Evolutionary conservation across 2,329 filamentous ascomycete genomes (phyloP).

Genomic region (Leptoxyphium fumago): DNA sequence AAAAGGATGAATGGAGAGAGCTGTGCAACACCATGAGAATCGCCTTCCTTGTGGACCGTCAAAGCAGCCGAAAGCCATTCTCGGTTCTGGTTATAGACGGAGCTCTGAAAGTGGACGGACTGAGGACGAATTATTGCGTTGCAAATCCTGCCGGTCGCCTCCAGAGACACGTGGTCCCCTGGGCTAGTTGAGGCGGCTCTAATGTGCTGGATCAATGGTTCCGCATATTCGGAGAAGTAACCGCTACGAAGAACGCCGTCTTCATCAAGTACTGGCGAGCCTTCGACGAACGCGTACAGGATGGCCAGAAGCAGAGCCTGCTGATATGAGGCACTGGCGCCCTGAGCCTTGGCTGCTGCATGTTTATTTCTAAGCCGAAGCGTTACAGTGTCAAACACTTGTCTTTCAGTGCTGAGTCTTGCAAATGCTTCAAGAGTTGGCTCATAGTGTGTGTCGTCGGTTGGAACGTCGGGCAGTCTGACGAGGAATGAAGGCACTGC

Average conservation of each 20-base stretch:
- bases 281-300: slow-evolving; percentile 44
- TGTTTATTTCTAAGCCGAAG: slow-evolving; percentile 49
- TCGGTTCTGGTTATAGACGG: slow-evolving; percentile 15
- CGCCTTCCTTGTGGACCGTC: slow-evolving; percentile 4
- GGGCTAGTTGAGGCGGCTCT: slow-evolving; percentile 15
- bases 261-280: slow-evolving; percentile 33
- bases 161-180: slow-evolving; percentile 37
- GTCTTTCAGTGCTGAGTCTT: slow-evolving; percentile 46
- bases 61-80: slow-evolving; percentile 16
- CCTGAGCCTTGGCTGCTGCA: slow-evolving; percentile 38
- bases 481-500: slow-evolving; percentile 53
- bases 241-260: slow-evolving; percentile 21
- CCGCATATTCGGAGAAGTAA: slow-evolving; percentile 33
- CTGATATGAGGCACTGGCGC: slow-evolving; percentile 39
- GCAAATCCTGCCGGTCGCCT: slow-evolving; percentile 45
- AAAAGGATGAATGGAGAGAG: slow-evolving; percentile 16
- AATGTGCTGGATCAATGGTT: slow-evolving; percentile 26
- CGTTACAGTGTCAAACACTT: slow-evolving; percentile 49
- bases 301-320: slow-evolving; percentile 45
- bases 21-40: slow-evolving; percentile 1
- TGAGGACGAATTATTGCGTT: slow-evolving; percentile 44
- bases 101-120: slow-evolving; percentile 29
- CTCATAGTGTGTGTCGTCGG: slow-evolving; percentile 35
- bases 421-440: slow-evolving; percentile 48
- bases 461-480: slow-evolving; percentile 37